Evolutionary conservation across 2,329 filamentous ascomycete species (phyloP).

Genomic region (Sclerotinia trifoliorum): DNA sequence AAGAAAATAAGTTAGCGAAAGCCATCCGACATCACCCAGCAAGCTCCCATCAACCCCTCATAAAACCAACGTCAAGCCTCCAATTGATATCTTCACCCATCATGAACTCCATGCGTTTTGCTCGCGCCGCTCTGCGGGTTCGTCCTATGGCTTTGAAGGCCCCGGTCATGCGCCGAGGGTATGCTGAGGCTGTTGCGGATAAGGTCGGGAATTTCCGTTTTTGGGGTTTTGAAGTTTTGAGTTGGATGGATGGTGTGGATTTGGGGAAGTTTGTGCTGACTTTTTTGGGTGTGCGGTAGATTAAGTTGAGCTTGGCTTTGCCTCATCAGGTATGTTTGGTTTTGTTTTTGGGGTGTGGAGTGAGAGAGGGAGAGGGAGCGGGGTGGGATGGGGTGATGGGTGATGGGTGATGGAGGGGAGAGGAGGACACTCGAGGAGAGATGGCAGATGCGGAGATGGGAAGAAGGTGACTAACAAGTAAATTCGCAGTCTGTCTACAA

Average conservation of each 20-base stretch:
- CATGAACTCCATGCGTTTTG: constrained; percentile 95
- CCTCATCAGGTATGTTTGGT: constrained; percentile 85
- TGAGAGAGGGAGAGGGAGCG: background rate
- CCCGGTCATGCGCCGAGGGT: constrained; percentile 81
- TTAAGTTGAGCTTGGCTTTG: constrained; percentile 96
- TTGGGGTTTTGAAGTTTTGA: background rate
- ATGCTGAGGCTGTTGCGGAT: constrained; percentile 83
- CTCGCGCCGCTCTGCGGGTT: constrained; percentile 83
- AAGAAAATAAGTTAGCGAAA: constrained; percentile 24
- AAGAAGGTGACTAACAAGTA: constrained; percentile 38
- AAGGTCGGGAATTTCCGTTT: constrained; percentile 54
- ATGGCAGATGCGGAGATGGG: constrained; percentile 1
- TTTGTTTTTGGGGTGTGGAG: constrained; percentile 11
- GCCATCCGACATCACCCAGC: constrained; percentile 22
- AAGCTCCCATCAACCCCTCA: constrained; percentile 35
- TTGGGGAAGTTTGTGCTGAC: constrained; percentile 26
- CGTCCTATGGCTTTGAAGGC: constrained; percentile 74
- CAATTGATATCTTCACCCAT: constrained; percentile 48
- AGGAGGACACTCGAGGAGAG: background rate
- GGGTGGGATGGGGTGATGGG: constrained; percentile 2
- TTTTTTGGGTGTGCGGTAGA: constrained; percentile 48
- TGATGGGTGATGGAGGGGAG: background rate
- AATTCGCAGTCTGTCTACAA: constrained; percentile 64
- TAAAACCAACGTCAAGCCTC: constrained; percentile 29
- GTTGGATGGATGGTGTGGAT: background rate